Evolutionary conservation across 768 basidiomycete species (phyloP).

Genomic region (Boletus rubroflammeus): DNA sequence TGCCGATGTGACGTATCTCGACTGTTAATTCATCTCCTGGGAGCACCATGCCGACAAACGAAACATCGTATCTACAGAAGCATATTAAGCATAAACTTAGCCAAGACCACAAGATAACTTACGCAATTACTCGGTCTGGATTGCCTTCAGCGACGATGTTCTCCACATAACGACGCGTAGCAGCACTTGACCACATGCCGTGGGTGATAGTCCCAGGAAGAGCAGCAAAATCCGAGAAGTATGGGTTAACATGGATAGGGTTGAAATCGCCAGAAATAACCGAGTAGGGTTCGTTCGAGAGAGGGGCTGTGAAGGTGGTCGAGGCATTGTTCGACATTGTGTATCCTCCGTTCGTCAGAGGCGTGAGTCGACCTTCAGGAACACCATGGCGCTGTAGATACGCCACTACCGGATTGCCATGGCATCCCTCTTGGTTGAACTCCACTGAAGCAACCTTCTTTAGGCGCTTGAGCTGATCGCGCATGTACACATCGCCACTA

Average conservation of each 20-base stretch:
- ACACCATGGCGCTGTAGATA: constrained; percentile 91
- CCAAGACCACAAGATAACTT: constrained; percentile 34
- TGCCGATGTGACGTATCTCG: constrained; percentile 83
- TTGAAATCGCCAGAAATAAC: constrained; percentile 97
- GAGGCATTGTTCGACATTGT: constrained; percentile 63
- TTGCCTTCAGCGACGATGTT: constrained; percentile 90
- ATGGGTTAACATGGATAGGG: constrained; percentile 97
- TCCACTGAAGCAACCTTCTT: constrained; percentile 87
- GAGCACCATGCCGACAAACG: constrained; percentile 96
- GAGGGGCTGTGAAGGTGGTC: constrained; percentile 74
- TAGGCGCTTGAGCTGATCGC: constrained; percentile 83
- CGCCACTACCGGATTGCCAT: constrained; percentile 90
- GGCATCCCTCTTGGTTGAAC: constrained; percentile 81
- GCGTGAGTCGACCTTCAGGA: constrained; percentile 69
- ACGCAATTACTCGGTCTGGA: constrained; percentile 87
- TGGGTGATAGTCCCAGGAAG: constrained; percentile 97
- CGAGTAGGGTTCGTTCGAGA: constrained; percentile 95
- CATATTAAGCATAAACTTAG: constrained; percentile 1
- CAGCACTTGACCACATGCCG: constrained; percentile 95
- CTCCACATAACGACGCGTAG: constrained; percentile 89
- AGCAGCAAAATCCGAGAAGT: constrained; percentile 91
- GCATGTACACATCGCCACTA: constrained; percentile 80
- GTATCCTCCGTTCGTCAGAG: constrained; percentile 86
- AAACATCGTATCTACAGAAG: constrained; percentile 73
- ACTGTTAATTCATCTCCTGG: constrained; percentile 86